phyloP scores from a whole-genome alignment of 75 land plant species.

The Pinus tabuliformis region DNA sequence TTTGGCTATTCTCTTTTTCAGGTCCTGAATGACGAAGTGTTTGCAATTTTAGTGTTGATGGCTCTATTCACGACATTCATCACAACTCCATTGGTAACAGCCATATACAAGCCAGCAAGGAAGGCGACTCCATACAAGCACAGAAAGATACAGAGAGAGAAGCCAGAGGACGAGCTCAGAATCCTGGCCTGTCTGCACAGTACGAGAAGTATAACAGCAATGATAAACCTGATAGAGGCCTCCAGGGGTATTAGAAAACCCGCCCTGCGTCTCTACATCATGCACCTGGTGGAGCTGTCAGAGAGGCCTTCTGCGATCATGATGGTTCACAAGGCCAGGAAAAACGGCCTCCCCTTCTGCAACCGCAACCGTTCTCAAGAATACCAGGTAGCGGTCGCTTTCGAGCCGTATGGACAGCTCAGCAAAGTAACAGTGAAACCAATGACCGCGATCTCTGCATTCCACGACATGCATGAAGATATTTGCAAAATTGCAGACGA shows the following conservation, averaged over 20 bases:
- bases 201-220: slow-evolving; percentile 52
- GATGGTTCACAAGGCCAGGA: slow-evolving; percentile 65
- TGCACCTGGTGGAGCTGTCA: slow-evolving; percentile 86
- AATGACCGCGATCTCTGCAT: slow-evolving; percentile 68
- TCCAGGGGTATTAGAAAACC: slow-evolving; percentile 37
- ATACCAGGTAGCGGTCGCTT: slow-evolving; percentile 66
- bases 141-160: slow-evolving; percentile 39
- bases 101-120: slow-evolving; percentile 80
- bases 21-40: slow-evolving; percentile 82
- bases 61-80: slow-evolving; percentile 91
- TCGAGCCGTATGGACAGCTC: slow-evolving; percentile 61
- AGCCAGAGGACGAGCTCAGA: slow-evolving; percentile 52
- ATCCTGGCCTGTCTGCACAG: slow-evolving; percentile 73
- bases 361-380: slow-evolving; percentile 21
- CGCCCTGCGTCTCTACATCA: slow-evolving; percentile 55
- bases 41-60: slow-evolving; percentile 88
- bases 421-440: slow-evolving; percentile 65
- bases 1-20: slow-evolving; percentile 9
- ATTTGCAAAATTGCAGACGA: slow-evolving; percentile 64
- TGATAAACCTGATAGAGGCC: slow-evolving; percentile 69
- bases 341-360: slow-evolving; percentile 73
- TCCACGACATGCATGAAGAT: slow-evolving; percentile 82
- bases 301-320: slow-evolving; percentile 80
- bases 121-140: slow-evolving; percentile 47
- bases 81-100: slow-evolving; percentile 77